phyloP scores from a whole-genome alignment of 2,329 filamentous ascomycete species.

The Pestalotiopsis sp. region DNA sequence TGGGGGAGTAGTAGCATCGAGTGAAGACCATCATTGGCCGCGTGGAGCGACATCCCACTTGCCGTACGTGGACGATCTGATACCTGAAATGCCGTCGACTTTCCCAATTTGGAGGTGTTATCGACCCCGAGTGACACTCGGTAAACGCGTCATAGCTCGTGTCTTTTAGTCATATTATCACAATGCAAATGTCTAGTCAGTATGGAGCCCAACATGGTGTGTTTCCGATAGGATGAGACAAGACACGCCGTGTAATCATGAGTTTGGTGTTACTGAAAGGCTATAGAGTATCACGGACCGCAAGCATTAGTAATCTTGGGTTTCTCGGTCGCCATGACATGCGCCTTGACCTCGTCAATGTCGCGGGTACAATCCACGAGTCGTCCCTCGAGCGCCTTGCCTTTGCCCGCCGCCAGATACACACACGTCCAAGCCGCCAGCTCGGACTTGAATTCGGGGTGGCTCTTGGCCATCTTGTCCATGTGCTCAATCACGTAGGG shows the following conservation, averaged over 20 bases:
- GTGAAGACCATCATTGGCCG: neutral
- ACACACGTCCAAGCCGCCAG: slow-evolving; percentile 9
- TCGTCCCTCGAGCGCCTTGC: slow-evolving; percentile 5
- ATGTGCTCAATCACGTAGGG: slow-evolving; percentile 11
- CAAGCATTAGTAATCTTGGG: slow-evolving; percentile 7
- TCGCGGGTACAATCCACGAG: slow-evolving; percentile 3
- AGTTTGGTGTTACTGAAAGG: too few species aligned
- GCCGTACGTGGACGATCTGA: neutral
- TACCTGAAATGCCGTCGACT: neutral
- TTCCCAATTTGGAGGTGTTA: neutral
- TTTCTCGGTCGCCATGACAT: neutral
- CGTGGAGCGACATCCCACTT: neutral
- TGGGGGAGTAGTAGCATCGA: neutral
- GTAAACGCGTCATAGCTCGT: neutral
- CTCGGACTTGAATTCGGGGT: slow-evolving; percentile 6
- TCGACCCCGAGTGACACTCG: neutral
- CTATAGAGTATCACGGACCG: neutral
- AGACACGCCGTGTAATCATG: too few species aligned
- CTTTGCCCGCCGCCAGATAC: neutral
- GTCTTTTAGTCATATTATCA: neutral
- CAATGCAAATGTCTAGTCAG: too few species aligned
- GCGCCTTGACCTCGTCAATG: slow-evolving; percentile 7
- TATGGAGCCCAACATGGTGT: too few species aligned
- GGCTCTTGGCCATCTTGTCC: slow-evolving; percentile 8
- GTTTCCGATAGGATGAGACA: too few species aligned